phyloP scores from a whole-genome alignment of 352 stramenopile genomes.

The Globisporangium nagaii region DNA sequence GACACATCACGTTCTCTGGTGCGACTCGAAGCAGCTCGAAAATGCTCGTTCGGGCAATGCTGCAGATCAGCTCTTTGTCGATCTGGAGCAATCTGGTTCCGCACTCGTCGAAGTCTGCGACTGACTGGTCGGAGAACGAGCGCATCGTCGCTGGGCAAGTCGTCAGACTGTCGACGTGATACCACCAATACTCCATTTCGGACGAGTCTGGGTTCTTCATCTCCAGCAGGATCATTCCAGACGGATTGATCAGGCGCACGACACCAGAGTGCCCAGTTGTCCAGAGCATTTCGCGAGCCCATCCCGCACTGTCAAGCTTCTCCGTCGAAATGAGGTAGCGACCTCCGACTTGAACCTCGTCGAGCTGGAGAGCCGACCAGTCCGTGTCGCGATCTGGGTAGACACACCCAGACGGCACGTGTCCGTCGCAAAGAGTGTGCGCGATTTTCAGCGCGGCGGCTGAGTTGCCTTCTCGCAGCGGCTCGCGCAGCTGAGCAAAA shows the following conservation, averaged over 20 bases:
- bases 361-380: slow-evolving; percentile 68
- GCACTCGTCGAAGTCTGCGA: slow-evolving; percentile 36
- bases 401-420: slow-evolving; percentile 70
- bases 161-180: slow-evolving; percentile 48
- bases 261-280: slow-evolving; percentile 52
- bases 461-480: slow-evolving; percentile 66
- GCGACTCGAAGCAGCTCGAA: slow-evolving; percentile 55
- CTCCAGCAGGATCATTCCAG: slow-evolving; percentile 58
- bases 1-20: slow-evolving; percentile 54
- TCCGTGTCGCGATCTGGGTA: slow-evolving; percentile 78
- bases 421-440: slow-evolving; percentile 72
- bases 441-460: slow-evolving; percentile 75
- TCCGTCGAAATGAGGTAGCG: slow-evolving; percentile 44
- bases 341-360: slow-evolving; percentile 64
- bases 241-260: slow-evolving; percentile 42
- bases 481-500: slow-evolving; percentile 74
- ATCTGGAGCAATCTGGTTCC: slow-evolving; percentile 25
- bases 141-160: slow-evolving; percentile 8
- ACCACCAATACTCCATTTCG: slow-evolving; percentile 65
- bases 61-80: slow-evolving; percentile 48
- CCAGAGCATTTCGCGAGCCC: slow-evolving; percentile 57
- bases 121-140: slow-evolving; percentile 28
- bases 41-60: slow-evolving; percentile 48
- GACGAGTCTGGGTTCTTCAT: slow-evolving; percentile 45
- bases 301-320: slow-evolving; percentile 27